These are phyloP conservation scores for Camelina neglecta DNA, from an alignment of 345 rosid genomes.

Conservation along the genomic window DNA sequence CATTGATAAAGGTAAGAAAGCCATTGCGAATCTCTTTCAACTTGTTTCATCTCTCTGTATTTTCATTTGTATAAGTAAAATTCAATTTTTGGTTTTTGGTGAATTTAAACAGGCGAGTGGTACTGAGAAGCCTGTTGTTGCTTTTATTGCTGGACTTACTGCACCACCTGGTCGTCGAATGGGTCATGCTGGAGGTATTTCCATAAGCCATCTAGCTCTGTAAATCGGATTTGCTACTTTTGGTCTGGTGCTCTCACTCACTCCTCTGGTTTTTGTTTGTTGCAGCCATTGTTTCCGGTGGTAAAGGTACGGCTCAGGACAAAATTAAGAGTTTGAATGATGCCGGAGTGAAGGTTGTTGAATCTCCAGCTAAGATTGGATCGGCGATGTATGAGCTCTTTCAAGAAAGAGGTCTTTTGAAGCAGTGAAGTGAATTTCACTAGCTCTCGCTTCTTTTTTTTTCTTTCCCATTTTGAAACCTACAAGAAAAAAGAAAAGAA, in stretches of 20 bases:
- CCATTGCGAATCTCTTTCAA: slow-evolving; percentile 16
- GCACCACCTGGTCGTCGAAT: slow-evolving; percentile 99
- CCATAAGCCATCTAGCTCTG: background rate
- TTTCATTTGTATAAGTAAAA: background rate
- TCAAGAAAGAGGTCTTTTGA: slow-evolving; percentile 75
- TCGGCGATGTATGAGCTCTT: slow-evolving; percentile 79
- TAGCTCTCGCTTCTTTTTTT: slow-evolving; percentile 19
- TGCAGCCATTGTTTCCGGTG: slow-evolving; percentile 97
- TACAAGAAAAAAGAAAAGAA: slow-evolving; percentile 10
- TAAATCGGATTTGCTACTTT: background rate
- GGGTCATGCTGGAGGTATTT: slow-evolving; percentile 99
- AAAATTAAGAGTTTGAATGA: slow-evolving; percentile 83
- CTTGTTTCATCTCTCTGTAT: slow-evolving; percentile 16
- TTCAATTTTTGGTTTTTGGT: slow-evolving; percentile 13
- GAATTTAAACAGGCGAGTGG: slow-evolving; percentile 80
- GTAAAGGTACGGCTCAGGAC: slow-evolving; percentile 98
- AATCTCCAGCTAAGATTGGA: slow-evolving; percentile 96
- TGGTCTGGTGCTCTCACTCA: slow-evolving; percentile 14
- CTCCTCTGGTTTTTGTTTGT: slow-evolving; percentile 13
- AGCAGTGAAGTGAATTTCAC: slow-evolving; percentile 47
- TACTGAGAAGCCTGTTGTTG: slow-evolving; percentile 94
- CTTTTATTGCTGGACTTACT: slow-evolving; percentile 98
- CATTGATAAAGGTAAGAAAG: slow-evolving; percentile 70
- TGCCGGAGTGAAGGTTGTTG: slow-evolving; percentile 94
- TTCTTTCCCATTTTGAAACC: slow-evolving; percentile 7